Evolutionary conservation across 495 filamentous ascomycete species (phyloP), one percentile per base, ranked within the genome.

Genomic region (Oleoguttula mirabilis): DNA sequence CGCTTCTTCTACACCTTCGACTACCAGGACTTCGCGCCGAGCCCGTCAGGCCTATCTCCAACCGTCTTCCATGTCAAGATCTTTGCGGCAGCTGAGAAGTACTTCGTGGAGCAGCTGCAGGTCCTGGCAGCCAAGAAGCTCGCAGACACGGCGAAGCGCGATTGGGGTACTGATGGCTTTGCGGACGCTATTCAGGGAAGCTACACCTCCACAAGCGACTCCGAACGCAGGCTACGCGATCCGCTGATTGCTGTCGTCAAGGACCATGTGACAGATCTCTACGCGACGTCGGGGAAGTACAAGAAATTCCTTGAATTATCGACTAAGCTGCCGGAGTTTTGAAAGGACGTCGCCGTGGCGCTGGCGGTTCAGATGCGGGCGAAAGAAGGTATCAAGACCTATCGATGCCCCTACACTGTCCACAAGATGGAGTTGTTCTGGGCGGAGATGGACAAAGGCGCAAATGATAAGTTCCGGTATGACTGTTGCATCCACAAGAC

Each of bases 11-110:
- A 42, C 30, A 15, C 17, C 28, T n/a, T 10, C 15, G 27, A 42
- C 4, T 42, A 42, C 39, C 20, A 38, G n/a, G 36, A 38, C n/a
- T n/a, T n/a, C n/a, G n/a, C n/a, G 36, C 36, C 4, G 36, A 38
- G 4, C 22, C 22, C 12, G 36, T n/a, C 8, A 25, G n/a, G n/a
- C n/a, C n/a, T 14, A 3, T n/a, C 32, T 39, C 39, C 39, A 6
- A 23, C 32, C 3, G 6, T 33, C 10, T 4, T 41, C 39, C 30
- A 41, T 17, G 39, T 38, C 20, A 19, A 21, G 20, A 25, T 38
- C 10, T 19, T 38, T 5, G 36, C 36, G n/a, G 36, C 20, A 5
- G 36, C 36, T 3, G 36, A 38, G n/a, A 38, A 38, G 36, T 38
- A 38, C 36, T 38, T 38, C 36, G 20, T 38, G 3, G 21, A 38